Evolutionary conservation across 2,329 filamentous ascomycete genomes (phyloP), one percentile per base, ranked within the genome.

Genomic region (Diplodia sapinea): DNA sequence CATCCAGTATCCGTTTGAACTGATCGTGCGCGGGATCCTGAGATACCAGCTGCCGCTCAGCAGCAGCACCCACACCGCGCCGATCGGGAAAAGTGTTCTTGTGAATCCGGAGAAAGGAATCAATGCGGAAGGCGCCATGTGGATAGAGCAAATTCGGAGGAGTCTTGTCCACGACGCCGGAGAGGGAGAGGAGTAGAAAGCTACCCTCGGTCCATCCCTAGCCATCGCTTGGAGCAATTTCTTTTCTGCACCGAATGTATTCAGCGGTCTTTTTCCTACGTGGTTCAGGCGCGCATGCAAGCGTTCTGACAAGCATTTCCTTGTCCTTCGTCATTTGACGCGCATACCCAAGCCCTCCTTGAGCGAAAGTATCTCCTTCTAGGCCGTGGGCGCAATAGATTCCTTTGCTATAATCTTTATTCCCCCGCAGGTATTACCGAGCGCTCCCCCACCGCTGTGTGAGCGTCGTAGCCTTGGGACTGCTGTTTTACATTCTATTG

Each of bases 1-100:
- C 56, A 84, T 97, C 62, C 88, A 96, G 71, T 91, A 97, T 77
- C 92, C 94, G 54, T 99, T 98, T 73, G 93, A 97, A 72, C 85
- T 99, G 59, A 94, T 98, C 69, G 87, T 99, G 51, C 90, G 95
- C 73, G 95, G 95, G 26, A 91, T 95, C 15, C 84, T 99, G 72
- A 93, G 94, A 75, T 99, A 99, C 74, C 84, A 87, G 70, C 79
- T 89, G 3, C 87, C 88, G 8, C 79, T 90, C 66, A 86, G 82
- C 69, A 86, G 85, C 4, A 80, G 82, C 17, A 80, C 81, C 51
- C 81, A 84, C 72, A 86, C 82, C n/a, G 84, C 84, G 73, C 82
- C 75, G 71, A 78, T 86, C 38, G 80, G 77, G 15, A 80, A 78
- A 12, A 79, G 75, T 56, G 75, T 81, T 31, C 26, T 57, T n/a